Evolutionary conservation across 805 yeast species (phyloP), one percentile per base, ranked within the genome.

Genomic region (Lipomyces oligophaga): DNA sequence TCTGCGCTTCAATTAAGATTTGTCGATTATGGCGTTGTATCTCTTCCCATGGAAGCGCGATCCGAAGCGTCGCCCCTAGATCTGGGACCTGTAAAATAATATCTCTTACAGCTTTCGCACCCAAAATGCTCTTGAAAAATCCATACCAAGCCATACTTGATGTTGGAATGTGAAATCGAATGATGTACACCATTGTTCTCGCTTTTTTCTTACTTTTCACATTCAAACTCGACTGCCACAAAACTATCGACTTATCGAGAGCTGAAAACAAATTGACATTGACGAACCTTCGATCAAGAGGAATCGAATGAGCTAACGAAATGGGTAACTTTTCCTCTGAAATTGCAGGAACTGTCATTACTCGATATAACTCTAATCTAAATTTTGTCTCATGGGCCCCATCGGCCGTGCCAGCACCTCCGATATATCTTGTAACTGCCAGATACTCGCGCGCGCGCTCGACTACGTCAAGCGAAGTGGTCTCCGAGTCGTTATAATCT

Each of bases 361-460:
- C 63, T 10, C 73, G 74, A 64, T 78, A 82, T 49, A 88, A 76
- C 58, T 87, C 88, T 1, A 87, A 49, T 3, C 70, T 62, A 0
- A 86, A 60, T 0, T 94, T 89, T 7, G 67, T 64, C 2, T 67
- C 69, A 0, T 10, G 6, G 35, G n/a, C n/a, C 30, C 13, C 30
- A 26, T 26, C 30, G 11, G 30, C 30, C 8, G 30, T 26, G n/a
- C n/a, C n/a, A 30, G 59, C 38, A 47, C 71, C 66, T 13, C 77
- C 80, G 0, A 85, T 78, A n/a, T 77, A 74, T 49, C 90, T 68
- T 1, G 83, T 80, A 1, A 84, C 86, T 2, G 84, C 82, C 22
- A 79, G 67, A 60, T 80, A 85, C 61, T 89, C 96, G 50, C 74
- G 78, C 93, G 96, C 87, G 38, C 87, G 67, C 47, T 85, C 89